Base-by-base conservation (phyloP, 1,284 basidiomycete genomes). In the Irpex lacteus region DNA sequence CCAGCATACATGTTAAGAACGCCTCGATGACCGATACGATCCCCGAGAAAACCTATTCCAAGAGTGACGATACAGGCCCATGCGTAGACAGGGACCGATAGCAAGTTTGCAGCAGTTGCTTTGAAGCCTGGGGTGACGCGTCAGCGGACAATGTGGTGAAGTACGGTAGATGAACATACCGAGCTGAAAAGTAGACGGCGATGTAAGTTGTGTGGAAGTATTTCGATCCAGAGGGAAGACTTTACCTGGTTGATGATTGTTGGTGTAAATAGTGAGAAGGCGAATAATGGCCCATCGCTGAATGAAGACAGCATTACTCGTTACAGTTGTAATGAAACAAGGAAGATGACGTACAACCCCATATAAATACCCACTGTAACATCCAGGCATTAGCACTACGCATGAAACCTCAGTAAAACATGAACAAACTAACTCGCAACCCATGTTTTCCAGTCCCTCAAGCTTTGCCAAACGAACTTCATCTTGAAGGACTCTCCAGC, bases 261-360 rank as follows among this genome's bases (percentile, higher is more conserved):
- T 0, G 85, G 85, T 0, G 82, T 80, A 69, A 87, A 87, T 0
- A 86, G 73, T 1, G 80, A 80, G 68, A 86, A 86, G 0, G 84
- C 81, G 61, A 80, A 87, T 37, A 87, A 71, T 0, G 85, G 84
- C 3, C 79, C 80, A 61, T 82, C 79, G 62, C 82, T 81, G 26
- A 26, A 60, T 54, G 32, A 34, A 9, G 18, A 60, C 15, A 55
- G 7, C 8, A 26, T 54, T 26, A 36, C 26, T 21, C 40, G 59
- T 52, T 37, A 60, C n/a, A 47, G 11, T 47, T 4, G 11, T 47
- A 47, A n/a, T 47, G 44, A 47, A 47, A 26, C 26, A 26, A 26
- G 26, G 26, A 26, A 3, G 0, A 19, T 9, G 67, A 4, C 76
- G 68, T 66, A 82, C 79, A 78, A 81, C 61, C 80, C 82, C 77